Conservation (phyloP, 352 stramenopile species). For the Peronospora destructor region DNA sequence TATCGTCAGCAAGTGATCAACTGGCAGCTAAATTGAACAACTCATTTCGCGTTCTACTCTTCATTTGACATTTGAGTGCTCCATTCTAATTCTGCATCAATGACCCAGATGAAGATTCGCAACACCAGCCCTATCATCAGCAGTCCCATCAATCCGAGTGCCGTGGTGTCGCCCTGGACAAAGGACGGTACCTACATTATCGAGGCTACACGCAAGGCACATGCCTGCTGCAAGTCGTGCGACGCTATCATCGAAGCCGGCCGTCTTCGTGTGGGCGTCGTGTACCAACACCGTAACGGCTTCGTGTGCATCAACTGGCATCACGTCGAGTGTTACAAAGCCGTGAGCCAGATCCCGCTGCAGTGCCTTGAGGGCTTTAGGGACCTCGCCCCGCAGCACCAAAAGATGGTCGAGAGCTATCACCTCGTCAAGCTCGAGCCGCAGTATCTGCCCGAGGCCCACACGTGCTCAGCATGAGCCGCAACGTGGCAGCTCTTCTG, state of each 20-base stretch:
- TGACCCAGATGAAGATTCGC: constrained; percentile 27
- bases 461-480: constrained; percentile 32
- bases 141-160: constrained; percentile 31
- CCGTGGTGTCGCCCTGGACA: constrained; percentile 54
- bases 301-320: constrained; percentile 85
- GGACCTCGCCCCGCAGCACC: constrained; percentile 49
- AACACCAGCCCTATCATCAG: constrained; percentile 21
- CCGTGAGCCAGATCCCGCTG: constrained; percentile 50
- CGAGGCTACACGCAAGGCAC: constrained; percentile 55
- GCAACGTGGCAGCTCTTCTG: background rate
- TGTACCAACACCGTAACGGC: constrained; percentile 76
- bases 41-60: constrained; percentile 25
- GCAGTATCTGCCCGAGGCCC: constrained; percentile 22
- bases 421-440: constrained; percentile 20
- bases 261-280: constrained; percentile 64
- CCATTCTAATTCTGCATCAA: background rate
- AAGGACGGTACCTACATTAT: constrained; percentile 79
- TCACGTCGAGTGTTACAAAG: constrained; percentile 73
- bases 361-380: constrained; percentile 58
- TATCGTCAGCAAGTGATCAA: constrained; percentile 3
- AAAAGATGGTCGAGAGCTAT: constrained; percentile 50
- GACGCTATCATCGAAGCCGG: constrained; percentile 56
- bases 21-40: background rate
- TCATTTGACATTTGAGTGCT: constrained; percentile 1
- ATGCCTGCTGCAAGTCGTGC: constrained; percentile 74